phyloP scores from a whole-genome alignment of 495 filamentous ascomycete species.

The Talaromyces proteolyticus region DNA sequence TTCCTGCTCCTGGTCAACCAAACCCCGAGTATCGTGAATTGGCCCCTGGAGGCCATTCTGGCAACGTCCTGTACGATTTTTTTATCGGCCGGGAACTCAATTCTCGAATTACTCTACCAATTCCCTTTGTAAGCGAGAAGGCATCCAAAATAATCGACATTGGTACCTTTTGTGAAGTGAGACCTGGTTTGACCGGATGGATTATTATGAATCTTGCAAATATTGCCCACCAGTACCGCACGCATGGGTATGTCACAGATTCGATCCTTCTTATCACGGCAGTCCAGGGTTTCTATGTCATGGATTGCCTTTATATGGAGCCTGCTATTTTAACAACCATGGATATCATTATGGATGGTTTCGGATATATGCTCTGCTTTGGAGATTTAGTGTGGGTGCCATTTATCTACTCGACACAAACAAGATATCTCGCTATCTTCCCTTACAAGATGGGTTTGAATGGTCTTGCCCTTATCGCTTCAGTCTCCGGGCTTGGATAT shows the following conservation, averaged over 20 bases:
- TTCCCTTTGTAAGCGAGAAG: conserved; percentile 56
- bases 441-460: conserved; percentile 66
- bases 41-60: conserved; percentile 73
- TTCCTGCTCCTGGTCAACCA: conserved; percentile 57
- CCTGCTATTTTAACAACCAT: conserved; percentile 90
- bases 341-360: conserved; percentile 91
- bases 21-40: conserved; percentile 64
- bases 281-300: conserved; percentile 77
- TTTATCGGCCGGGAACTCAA: conserved; percentile 97
- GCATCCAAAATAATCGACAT: conserved; percentile 66
- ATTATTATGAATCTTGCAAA: conserved; percentile 80
- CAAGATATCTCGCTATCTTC: conserved; percentile 81
- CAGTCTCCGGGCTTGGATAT: conserved; percentile 65
- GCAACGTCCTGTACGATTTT: conserved; percentile 90
- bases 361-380: conserved; percentile 95
- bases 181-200: conserved; percentile 89
- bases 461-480: conserved; percentile 56
- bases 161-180: conserved; percentile 84
- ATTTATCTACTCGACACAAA: conserved; percentile 80
- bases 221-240: conserved; percentile 80
- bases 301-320: conserved; percentile 89
- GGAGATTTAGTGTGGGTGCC: conserved; percentile 94
- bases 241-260: conserved; percentile 77
- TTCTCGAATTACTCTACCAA: conserved; percentile 72
- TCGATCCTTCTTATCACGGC: conserved; percentile 75